Base-by-base conservation (phyloP, 2,329 filamentous ascomycete genomes). In the Neurospora sp. region DNA sequence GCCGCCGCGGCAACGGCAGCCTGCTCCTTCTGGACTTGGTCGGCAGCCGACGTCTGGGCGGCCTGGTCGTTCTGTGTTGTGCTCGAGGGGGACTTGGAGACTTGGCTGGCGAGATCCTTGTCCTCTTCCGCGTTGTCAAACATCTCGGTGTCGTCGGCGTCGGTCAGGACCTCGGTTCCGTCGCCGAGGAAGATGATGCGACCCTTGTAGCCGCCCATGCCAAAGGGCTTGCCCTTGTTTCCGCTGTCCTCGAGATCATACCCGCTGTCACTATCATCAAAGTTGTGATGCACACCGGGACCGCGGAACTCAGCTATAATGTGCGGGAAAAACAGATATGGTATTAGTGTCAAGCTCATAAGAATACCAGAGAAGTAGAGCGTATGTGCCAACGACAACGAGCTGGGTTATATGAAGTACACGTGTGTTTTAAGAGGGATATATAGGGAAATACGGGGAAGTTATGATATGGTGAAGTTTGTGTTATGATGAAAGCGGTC, bases 181-280 rank as follows among this genome's bases (percentile, higher is more conserved):
- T 98, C 94, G 75, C 95, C 94, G 76, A 99, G 88, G 79, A 97
- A 90, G 80, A 98, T 98, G 80, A 97, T 93, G 76, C 94, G 90
- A 76, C 93, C 93, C 80, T 89, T 88, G 80, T 91, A 91, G 79
- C 90, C 91, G 80, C 89, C 84, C 76, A 87, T 83, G 73, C 88
- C 87, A 78, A 91, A 91, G 75, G 84, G 82, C 80, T 85, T 87
- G 76, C 82, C 81, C 23, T 66, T 58, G 79, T 86, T 86, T 76
- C 87, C 86, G 77, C 91, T 89, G 80, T 88, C 85, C 77, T 93
- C 90, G 81, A 91, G 85, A 79, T 93, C 91, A 83, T 91, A 93
- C 72, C 91, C 88, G 80, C 87, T 89, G 77, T 90, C 90, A 80
- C 89, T 93, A 78, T 94, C 91, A 80, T 94, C 91, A 79, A 91